Evolutionary conservation across 495 filamentous ascomycete species (phyloP).

Genomic region (Thozetella sp.): DNA sequence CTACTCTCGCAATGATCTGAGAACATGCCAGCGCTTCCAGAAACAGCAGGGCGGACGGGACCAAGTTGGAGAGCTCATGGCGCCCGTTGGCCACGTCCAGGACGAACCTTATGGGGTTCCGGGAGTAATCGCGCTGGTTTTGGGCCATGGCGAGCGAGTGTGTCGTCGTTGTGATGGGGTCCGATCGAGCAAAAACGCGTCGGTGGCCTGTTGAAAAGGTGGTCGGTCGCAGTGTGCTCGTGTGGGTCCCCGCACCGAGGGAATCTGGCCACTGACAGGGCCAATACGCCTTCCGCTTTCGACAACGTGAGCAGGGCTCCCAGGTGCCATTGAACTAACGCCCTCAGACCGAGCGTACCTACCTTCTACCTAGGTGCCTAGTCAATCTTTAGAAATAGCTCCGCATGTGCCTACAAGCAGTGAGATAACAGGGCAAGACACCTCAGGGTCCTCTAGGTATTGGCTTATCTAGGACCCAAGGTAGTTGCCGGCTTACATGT

Average conservation of each 20-base stretch:
- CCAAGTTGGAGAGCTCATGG: constrained; percentile 33
- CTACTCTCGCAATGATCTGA: constrained; percentile 80
- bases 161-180: constrained; percentile 2
- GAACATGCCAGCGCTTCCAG: constrained; percentile 73
- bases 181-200: constrained; percentile 14
- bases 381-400: too few relatives aligned
- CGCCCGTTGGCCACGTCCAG: constrained; percentile 42
- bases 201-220: background rate
- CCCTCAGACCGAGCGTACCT: too few relatives aligned
- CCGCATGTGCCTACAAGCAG: too few relatives aligned
- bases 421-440: too few relatives aligned
- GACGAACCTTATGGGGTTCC: constrained; percentile 15
- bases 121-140: constrained; percentile 7
- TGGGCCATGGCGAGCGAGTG: constrained; percentile 7
- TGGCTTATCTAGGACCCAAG: too few relatives aligned
- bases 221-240: background rate
- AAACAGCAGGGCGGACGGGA: constrained; percentile 66
- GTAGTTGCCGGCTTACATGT: too few relatives aligned
- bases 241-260: background rate
- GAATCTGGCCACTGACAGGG: too few relatives aligned
- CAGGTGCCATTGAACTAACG: too few relatives aligned
- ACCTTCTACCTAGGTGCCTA: too few relatives aligned
- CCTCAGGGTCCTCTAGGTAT: too few relatives aligned
- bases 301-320: too few relatives aligned
- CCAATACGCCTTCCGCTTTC: too few relatives aligned